Base-by-base conservation (phyloP, 805 yeast genomes). In the Kuraishia hungarica region DNA sequence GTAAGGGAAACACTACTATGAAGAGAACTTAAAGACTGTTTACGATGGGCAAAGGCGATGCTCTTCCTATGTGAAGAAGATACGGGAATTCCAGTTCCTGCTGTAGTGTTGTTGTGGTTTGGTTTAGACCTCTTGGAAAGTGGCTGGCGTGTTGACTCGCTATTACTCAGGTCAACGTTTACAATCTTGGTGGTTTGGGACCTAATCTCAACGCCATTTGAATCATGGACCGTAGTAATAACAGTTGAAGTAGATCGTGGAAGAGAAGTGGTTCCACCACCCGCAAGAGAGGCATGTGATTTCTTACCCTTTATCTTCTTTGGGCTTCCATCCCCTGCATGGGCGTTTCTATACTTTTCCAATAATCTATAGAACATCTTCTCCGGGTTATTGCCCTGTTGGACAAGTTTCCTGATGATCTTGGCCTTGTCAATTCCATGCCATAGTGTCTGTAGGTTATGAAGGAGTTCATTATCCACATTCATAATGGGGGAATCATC, bases 361-460 rank as follows among this genome's bases (percentile, higher is more conserved):
- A 72, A 60, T 46, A 72, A 58, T 46, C 67, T 62, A 53, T 72
- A 72, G 55, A 72, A 72, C 62, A 71, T 68, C 57, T 72, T 72
- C 55, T 72, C 74, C 8, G 72, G 58, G 53, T 64, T 70, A 21
- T 52, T 58, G 1, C 60, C 64, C 13, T 55, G 50, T n/a, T 56
- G 56, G 52, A 63, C 61, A 24, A 72, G 58, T 48, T 64, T 69
- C 29, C 56, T 57, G 20, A 65, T 59, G 4, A 72, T 68, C 48
- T 65, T 62, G 29, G 59, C 64, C 69, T 72, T 61, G 61, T 79
- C 64, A 55, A 80, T 68, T 52, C 80, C 82, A 61, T 80, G 79
- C 85, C 85, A 81, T 56, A 81, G 72, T 51, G 80, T 80, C 52
- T 81, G 74, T 59, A 81, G 72, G 61, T 81, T 81, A 50, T 78